Conservation (phyloP, 2,329 filamentous ascomycete species). For the Ceratocystis smalleyi region DNA sequence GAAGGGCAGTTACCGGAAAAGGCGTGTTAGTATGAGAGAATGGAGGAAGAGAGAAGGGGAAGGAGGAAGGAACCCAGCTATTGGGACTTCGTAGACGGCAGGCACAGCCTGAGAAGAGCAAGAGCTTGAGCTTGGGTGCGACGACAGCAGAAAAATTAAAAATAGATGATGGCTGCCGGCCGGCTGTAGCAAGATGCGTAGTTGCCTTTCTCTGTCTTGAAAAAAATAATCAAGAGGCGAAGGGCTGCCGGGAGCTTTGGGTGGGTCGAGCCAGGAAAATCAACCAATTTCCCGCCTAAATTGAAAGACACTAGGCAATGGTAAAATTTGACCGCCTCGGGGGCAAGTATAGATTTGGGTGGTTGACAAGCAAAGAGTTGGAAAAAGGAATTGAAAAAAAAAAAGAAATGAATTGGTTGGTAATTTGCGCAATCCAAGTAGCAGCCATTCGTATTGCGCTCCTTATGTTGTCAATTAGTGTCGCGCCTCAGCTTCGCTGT, state of each 20-base stretch:
- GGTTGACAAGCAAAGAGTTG: too few species aligned
- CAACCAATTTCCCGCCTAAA: background rate
- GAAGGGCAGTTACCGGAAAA: background rate
- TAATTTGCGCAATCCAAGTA: background rate
- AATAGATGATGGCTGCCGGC: background rate
- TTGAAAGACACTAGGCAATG: background rate
- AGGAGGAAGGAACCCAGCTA: background rate
- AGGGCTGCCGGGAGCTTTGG: background rate
- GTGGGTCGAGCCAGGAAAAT: conserved; percentile 1
- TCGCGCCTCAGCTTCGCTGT: background rate
- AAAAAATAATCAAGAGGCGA: background rate
- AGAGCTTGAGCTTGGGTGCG: background rate
- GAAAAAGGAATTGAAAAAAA: background rate
- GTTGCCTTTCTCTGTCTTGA: background rate
- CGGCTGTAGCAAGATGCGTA: background rate
- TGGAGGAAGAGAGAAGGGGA: background rate
- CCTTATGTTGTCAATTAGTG: background rate
- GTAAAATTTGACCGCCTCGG: background rate
- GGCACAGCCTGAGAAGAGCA: background rate
- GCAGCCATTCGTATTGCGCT: too few species aligned
- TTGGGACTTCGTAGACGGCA: background rate
- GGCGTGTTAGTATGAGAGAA: background rate
- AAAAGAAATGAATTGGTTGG: background rate
- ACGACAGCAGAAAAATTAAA: background rate
- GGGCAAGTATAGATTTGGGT: too few species aligned